Evolutionary conservation across 495 filamentous ascomycete species (phyloP).

Genomic region (Acidomyces sp.): DNA sequence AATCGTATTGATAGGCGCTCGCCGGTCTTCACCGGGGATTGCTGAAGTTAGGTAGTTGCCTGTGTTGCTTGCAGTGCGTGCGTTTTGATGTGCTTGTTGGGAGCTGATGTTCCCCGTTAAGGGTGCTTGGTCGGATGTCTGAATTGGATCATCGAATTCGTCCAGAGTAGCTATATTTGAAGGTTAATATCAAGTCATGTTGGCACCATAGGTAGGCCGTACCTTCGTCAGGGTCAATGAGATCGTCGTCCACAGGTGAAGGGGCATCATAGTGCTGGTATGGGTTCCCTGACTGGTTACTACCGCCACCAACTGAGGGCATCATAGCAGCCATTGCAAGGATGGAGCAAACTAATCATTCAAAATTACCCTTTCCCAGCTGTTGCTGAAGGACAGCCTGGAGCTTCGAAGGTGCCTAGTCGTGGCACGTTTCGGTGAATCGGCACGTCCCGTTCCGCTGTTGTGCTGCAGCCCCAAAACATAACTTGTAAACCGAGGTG

Average conservation of each 20-base stretch:
- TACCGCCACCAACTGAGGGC: conserved; percentile 9
- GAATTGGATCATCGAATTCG: conserved; percentile 84
- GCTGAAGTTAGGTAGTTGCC: conserved; percentile 68
- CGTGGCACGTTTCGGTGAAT: no score
- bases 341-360: no score
- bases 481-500: no score
- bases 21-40: conserved; percentile 89
- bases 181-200: background rate
- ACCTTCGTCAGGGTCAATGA: conserved; percentile 97
- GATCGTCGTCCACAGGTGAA: conserved; percentile 61
- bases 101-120: conserved; percentile 68
- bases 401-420: no score
- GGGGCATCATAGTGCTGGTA: conserved; percentile 53
- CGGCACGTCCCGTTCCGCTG: no score
- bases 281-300: conserved; percentile 26
- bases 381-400: no score
- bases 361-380: no score
- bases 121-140: conserved; percentile 56
- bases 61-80: conserved; percentile 34
- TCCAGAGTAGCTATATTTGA: conserved; percentile 53
- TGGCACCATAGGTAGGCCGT: background rate
- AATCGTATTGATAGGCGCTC: conserved; percentile 82
- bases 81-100: conserved; percentile 35
- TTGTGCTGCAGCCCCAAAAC: no score
- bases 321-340: no score